Percentiles rank a stretch among this genome's conserved stretches.
These are phyloP conservation scores for Pterocarpus macrocarpus DNA, from an alignment of 306 rosid genomes.

Conservation along the genomic window DNA sequence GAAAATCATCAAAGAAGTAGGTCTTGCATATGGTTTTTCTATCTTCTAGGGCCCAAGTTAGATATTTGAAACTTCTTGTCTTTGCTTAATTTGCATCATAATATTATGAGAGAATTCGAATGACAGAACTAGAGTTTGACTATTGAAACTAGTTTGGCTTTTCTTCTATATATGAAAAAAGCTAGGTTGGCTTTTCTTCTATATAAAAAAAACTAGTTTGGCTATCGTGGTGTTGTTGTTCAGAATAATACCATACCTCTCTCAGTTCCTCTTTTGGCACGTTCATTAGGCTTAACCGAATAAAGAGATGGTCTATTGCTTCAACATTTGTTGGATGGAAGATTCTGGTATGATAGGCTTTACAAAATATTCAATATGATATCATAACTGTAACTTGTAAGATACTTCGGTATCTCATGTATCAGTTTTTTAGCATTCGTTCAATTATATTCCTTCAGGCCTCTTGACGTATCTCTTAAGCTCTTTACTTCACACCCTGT, in stretches of 20 bases:
- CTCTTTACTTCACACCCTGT: not conserved
- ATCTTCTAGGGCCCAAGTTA: conserved; percentile 13
- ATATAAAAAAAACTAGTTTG: conserved; percentile 10
- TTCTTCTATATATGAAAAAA: not conserved
- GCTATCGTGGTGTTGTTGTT: conserved; percentile 14
- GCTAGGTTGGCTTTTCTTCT: conserved; percentile 19
- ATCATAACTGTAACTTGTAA: not conserved
- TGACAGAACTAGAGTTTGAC: not conserved
- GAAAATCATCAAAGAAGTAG: conserved; percentile 58
- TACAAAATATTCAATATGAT: not conserved
- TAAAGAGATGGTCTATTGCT: not conserved
- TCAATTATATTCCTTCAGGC: not conserved
- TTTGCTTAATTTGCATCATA: conserved; percentile 29
- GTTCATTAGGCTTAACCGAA: not conserved
- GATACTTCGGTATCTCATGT: not conserved
- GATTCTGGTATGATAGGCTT: not conserved
- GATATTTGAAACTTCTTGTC: conserved; percentile 14
- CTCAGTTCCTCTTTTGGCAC: not conserved
- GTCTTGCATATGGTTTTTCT: conserved; percentile 11
- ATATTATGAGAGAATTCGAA: not conserved
- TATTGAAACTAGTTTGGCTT: not conserved
- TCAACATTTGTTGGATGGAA: not conserved
- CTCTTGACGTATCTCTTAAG: not conserved
- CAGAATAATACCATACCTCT: conserved; percentile 6
- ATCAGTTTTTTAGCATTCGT: not conserved